Base-by-base conservation (phyloP, 2,329 filamentous ascomycete genomes). In the Aspergillus viridinutans region DNA sequence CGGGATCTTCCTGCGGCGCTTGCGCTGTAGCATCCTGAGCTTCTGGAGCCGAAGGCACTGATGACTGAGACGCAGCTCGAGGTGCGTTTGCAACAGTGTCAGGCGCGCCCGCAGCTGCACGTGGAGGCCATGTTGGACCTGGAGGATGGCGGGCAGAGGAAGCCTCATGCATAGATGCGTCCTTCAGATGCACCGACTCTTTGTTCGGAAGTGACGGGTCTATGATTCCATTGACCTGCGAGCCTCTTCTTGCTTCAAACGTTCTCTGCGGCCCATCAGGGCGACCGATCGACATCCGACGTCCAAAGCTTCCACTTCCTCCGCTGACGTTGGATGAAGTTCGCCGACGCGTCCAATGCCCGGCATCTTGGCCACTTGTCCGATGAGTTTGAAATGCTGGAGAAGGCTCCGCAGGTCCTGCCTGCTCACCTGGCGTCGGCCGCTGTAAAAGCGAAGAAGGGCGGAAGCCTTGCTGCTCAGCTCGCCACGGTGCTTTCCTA, bases 311-410 rank as follows among this genome's bases (percentile, higher is more conserved):
- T 58, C 88, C 88, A 71, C 91, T 96, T 58, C 89, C 90, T 55
- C 90, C 92, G 71, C 92, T 97, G 43, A 96, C 88, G 68, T 92
- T 95, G 2, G 93, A 97, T 17, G 93, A 97, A 57, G 89, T 89
- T 61, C 93, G 87, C 59, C 92, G 86, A 62, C 92, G 86, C 40
- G 82, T 83, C 79, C 90, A 92, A 2, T 85, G 80, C 12, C 78
- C 73, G 38, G 73, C 75, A 58, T 85, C 85, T 62, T 89, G 86
- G 59, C 89, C 86, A 62, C 80, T 85, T 38, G 83, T 83, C 58
- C 91, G 84, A 63, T 84, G 85, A 3, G 90, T 90, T 72, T 96
- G 92, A 71, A 96, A 96, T 4, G 90, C 89, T 45, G 90, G 82
- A 32, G 92, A 95, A 14, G 92, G 90, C 69, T 97, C 93, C 28